A percentile compares a stretch with the other conserved stretches of the same genome.
These are phyloP conservation scores for Diaporthe batatas DNA, from an alignment of 2,329 filamentous ascomycete species.

Conservation along the genomic window DNA sequence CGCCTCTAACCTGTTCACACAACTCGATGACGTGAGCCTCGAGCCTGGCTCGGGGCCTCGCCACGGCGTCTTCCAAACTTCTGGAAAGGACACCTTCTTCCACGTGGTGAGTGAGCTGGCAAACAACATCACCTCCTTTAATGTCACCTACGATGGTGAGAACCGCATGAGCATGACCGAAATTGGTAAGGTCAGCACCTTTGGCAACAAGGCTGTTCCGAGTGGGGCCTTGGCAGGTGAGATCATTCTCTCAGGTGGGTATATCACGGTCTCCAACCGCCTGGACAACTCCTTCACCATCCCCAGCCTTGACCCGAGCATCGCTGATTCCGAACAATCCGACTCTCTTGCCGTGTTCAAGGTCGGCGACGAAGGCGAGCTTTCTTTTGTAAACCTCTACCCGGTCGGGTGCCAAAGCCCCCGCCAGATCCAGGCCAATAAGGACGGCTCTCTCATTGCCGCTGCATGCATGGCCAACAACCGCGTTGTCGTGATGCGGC, in stretches of 20 bases:
- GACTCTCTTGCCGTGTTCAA: slow-evolving; percentile 20
- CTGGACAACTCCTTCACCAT: neutral
- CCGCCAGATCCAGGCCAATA: neutral
- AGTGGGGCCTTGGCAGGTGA: neutral
- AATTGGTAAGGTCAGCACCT: slow-evolving; percentile 1
- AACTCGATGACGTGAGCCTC: neutral
- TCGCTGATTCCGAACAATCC: neutral
- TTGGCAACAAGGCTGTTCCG: neutral
- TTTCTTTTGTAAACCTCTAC: slow-evolving; percentile 6
- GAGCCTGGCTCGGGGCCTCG: neutral
- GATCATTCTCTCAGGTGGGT: neutral
- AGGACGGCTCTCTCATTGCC: neutral
- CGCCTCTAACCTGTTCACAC: neutral
- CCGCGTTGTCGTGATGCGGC: neutral
- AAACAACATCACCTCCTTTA: neutral
- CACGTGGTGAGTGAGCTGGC: slow-evolving; percentile 11
- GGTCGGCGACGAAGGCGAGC: neutral
- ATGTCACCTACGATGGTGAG: neutral
- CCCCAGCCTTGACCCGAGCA: neutral
- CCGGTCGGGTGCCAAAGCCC: neutral
- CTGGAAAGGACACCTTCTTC: neutral
- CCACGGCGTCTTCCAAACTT: neutral
- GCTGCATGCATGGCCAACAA: slow-evolving; percentile 4
- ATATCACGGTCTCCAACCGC: neutral
- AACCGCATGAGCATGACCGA: neutral